Evolutionary conservation across 805 yeast species (phyloP).

Genomic region (Saccharomycopsis selenospora): DNA sequence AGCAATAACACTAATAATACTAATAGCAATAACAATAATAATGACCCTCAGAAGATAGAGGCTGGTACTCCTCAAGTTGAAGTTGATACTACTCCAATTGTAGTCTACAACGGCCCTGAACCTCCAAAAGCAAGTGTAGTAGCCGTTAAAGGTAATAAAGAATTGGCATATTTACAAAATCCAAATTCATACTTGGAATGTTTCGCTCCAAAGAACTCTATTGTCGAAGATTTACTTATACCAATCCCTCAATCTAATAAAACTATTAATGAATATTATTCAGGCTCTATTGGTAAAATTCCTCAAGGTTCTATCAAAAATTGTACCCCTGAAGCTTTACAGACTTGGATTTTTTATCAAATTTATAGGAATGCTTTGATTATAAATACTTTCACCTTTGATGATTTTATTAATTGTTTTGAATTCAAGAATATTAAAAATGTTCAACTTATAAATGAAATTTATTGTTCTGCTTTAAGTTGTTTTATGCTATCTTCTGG

Average conservation of each 20-base stretch:
- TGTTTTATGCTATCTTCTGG: constrained; percentile 42
- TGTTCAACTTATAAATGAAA: constrained; percentile 53
- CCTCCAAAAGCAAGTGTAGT: constrained; percentile 14
- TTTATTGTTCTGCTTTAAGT: constrained; percentile 58
- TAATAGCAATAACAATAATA: background rate
- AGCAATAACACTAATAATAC: background rate
- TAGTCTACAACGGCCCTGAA: constrained; percentile 14
- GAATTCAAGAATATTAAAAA: constrained; percentile 39
- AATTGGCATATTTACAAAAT: constrained; percentile 15
- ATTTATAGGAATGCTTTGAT: constrained; percentile 56
- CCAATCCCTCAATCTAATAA: constrained; percentile 4
- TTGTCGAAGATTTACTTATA: constrained; percentile 18
- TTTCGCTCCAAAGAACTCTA: constrained; percentile 16
- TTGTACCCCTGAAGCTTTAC: constrained; percentile 40
- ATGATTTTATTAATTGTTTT: constrained; percentile 60
- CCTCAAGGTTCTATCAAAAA: constrained; percentile 12
- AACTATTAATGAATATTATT: background rate
- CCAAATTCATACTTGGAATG: constrained; percentile 6
- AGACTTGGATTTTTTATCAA: constrained; percentile 70
- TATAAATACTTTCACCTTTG: constrained; percentile 73
- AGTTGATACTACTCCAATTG: background rate
- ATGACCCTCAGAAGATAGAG: background rate
- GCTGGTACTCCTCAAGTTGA: background rate
- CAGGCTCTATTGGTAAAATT: background rate
- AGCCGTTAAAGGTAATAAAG: constrained; percentile 5